Evolutionary conservation across 345 rosid species (phyloP), one percentile per base, ranked within the genome.

Genomic region (Psidium guajava): DNA sequence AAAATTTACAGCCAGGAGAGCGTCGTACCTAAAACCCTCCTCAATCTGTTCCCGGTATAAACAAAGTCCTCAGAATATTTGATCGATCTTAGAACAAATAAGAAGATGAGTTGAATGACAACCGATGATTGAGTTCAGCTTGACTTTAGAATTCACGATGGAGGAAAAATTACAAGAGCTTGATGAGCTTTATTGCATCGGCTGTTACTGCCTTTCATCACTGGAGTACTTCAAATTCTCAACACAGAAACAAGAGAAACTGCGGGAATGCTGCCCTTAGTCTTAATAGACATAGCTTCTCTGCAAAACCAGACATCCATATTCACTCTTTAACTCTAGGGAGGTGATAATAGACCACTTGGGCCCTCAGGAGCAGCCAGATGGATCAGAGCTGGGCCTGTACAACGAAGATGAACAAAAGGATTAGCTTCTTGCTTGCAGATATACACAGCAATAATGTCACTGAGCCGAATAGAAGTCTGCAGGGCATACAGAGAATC

Each of bases 401-500:
- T 81, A 85, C 54, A 85, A 81, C 59, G 84, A 61, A 54, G 6
- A 75, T 21, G 73, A 28, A 51, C 22, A 64, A 25, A 50, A 52
- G 59, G 59, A 86, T 77, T 53, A 83, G 83, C 57, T n/a, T 51
- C 57, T 55, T 18, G 57, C 59, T 16, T 49, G 7, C 80, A 18
- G 24, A 69, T 18, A 20, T 36, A 47, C 47, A 69, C 7, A 4
- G 14, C 80, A 44, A 20, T 28, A 24, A 22, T 22, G 27, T 12
- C 25, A 28, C 11, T 54, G 2, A 58, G 51, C 80, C 53, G 4
- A 24, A 44, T 83, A 13, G 40, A 77, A 36, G 27, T 52, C 47
- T 49, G 32, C 20, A 44, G 15, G 55, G 57, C 53, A 54, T 82
- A 94, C 98, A 91, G 85, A 10, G 57, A 92, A 90, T 25, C 92